These are phyloP conservation scores for Microstegium vimineum DNA, from an alignment of 176 grass and related monocot genomes.

Conservation along the genomic window DNA sequence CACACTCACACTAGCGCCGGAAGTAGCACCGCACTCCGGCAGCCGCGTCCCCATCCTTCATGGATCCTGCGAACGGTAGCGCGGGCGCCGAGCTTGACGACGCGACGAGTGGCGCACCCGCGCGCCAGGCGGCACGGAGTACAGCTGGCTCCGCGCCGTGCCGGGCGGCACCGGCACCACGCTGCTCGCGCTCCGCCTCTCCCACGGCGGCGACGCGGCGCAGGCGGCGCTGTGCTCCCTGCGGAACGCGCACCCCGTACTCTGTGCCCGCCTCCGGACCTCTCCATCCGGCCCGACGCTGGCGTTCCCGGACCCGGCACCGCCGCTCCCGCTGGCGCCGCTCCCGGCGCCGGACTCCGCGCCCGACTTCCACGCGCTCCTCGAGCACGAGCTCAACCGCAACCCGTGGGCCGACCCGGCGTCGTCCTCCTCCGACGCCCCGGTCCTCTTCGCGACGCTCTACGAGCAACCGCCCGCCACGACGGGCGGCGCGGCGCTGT, in stretches of 20 bases:
- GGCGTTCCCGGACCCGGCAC: constrained; percentile 32
- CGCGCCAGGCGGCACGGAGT: constrained; percentile 56
- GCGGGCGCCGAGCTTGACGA: constrained; percentile 3
- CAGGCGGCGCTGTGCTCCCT: constrained; percentile 44
- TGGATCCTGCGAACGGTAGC: constrained; percentile 31
- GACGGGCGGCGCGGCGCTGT: constrained; percentile 35
- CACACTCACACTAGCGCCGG: not conserved
- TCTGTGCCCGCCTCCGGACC: constrained; percentile 46
- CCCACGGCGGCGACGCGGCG: constrained; percentile 21
- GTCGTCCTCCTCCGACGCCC: not conserved
- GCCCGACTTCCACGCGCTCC: constrained; percentile 47
- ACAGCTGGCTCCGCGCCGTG: constrained; percentile 66
- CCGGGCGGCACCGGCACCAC: constrained; percentile 76
- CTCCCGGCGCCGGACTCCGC: not conserved
- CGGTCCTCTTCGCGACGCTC: constrained; percentile 56
- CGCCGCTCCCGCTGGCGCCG: constrained; percentile 9
- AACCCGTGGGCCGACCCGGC: constrained; percentile 56
- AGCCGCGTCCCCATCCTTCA: not conserved
- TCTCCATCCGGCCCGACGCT: constrained; percentile 30
- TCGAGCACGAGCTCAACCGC: constrained; percentile 82
- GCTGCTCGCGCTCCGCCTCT: constrained; percentile 62
- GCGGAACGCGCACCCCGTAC: constrained; percentile 55
- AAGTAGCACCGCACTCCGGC: not conserved
- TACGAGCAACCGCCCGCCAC: constrained; percentile 39
- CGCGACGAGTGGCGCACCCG: constrained; percentile 4